Percentiles rank a stretch among this genome's conserved stretches.
phyloP scores from a whole-genome alignment of 345 rosid species.

The Aegle marmelos region DNA sequence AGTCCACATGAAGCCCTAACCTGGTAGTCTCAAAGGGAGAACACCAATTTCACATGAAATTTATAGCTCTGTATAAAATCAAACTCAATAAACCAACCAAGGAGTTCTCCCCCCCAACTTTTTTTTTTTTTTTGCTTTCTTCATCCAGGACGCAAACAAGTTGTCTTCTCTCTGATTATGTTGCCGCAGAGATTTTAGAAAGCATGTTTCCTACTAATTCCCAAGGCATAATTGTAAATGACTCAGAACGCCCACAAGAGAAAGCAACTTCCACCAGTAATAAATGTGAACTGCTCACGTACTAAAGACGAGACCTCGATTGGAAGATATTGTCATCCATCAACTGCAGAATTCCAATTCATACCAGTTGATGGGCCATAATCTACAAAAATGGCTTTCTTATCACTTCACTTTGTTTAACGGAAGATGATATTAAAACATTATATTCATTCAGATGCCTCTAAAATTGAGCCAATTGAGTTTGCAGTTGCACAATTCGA shows the following conservation, averaged over 20 bases:
- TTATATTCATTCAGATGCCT: slow-evolving; percentile 44
- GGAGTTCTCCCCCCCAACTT: too few relatives aligned
- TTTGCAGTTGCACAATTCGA: slow-evolving; percentile 51
- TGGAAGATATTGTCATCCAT: background rate
- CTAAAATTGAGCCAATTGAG: slow-evolving; percentile 50
- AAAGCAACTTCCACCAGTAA: background rate
- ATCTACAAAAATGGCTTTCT: background rate
- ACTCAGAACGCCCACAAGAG: background rate
- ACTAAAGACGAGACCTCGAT: background rate
- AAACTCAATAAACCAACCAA: background rate
- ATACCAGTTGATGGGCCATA: background rate
- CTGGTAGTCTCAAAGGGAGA: background rate
- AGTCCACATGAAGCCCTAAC: background rate
- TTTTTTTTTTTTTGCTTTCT: background rate
- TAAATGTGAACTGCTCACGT: background rate
- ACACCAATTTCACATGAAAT: background rate
- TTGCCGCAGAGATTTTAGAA: slow-evolving; percentile 1
- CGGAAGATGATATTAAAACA: slow-evolving; percentile 40
- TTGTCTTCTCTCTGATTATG: background rate
- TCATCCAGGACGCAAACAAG: background rate
- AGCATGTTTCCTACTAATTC: background rate
- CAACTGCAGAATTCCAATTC: background rate
- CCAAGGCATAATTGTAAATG: background rate
- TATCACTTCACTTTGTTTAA: background rate
- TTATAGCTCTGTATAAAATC: background rate